These are phyloP conservation scores for Sporothrix pallida DNA, from an alignment of 2,329 filamentous ascomycete species.

Conservation along the genomic window DNA sequence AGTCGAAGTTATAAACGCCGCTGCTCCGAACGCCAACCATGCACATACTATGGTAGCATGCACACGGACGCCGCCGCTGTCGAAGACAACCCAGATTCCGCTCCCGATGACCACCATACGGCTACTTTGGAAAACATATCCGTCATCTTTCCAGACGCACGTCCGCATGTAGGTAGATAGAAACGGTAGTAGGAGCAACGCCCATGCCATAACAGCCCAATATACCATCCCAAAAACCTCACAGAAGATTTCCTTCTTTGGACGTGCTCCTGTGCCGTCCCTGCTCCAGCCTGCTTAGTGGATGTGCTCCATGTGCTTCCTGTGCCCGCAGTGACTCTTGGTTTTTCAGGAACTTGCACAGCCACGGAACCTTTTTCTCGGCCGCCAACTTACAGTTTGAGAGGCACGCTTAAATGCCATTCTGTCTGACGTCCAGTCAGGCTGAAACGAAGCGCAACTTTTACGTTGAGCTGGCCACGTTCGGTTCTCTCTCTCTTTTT, in stretches of 20 bases:
- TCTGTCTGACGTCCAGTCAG: constrained; percentile 4
- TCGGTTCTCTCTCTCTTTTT: background rate
- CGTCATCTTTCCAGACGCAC: too few species aligned
- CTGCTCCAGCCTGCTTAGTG: background rate
- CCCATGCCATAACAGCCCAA: background rate
- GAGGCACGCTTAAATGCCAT: constrained; percentile 4
- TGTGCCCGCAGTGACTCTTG: background rate
- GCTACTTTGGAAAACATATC: too few species aligned
- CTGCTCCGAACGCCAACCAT: too few species aligned
- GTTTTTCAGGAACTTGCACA: background rate
- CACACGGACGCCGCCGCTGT: too few species aligned
- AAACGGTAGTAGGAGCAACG: too few species aligned
- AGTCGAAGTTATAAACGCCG: too few species aligned
- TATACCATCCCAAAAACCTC: background rate
- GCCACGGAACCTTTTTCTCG: background rate
- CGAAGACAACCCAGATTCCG: too few species aligned
- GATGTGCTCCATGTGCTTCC: background rate
- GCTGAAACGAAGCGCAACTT: constrained; percentile 9
- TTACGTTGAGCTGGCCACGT: background rate
- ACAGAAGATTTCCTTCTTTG: background rate
- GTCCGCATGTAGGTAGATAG: too few species aligned
- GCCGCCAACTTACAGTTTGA: background rate
- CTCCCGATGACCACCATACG: too few species aligned
- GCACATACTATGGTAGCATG: too few species aligned
- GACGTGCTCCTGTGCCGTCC: background rate